Percentiles rank a stretch among this genome's conserved stretches.
phyloP scores from a whole-genome alignment of 345 rosid species.

The Mangifera indica region DNA sequence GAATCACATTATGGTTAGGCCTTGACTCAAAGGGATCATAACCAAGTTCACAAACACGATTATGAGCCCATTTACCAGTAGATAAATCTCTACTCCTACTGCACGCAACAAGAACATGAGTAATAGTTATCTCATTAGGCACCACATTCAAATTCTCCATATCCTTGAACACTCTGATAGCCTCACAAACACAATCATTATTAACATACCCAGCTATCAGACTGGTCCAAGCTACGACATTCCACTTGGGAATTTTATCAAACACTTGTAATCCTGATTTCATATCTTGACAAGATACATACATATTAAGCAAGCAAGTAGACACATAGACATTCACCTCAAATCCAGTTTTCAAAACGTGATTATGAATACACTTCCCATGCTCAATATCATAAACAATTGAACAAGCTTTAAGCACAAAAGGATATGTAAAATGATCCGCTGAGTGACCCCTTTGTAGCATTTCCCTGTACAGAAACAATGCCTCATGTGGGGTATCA shows the following conservation, averaged over 20 bases:
- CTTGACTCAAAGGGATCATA: slow-evolving; percentile 28
- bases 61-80: slow-evolving; percentile 34
- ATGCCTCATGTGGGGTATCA: slow-evolving; percentile 19
- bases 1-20: slow-evolving; percentile 25
- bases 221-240: slow-evolving; percentile 36
- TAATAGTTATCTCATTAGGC: slow-evolving; percentile 37
- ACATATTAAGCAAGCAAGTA: slow-evolving; percentile 37
- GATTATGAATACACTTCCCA: slow-evolving; percentile 34
- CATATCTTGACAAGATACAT: slow-evolving; percentile 30
- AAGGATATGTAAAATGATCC: slow-evolving; percentile 33
- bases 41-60: slow-evolving; percentile 20
- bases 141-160: slow-evolving; percentile 26
- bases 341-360: slow-evolving; percentile 32
- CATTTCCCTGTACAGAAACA: slow-evolving; percentile 30
- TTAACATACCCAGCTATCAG: slow-evolving; percentile 38
- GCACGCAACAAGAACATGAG: slow-evolving; percentile 35
- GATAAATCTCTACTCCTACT: slow-evolving; percentile 26
- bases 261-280: slow-evolving; percentile 28
- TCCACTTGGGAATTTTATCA: slow-evolving; percentile 37
- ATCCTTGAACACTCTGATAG: slow-evolving; percentile 23
- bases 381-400: slow-evolving; percentile 7
- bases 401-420: slow-evolving; percentile 36
- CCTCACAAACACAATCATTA: slow-evolving; percentile 21
- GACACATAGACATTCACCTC: slow-evolving; percentile 35
- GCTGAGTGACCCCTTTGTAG: slow-evolving; percentile 28